Percentiles rank a stretch among this genome's conserved stretches.
phyloP scores from a whole-genome alignment of 202 grass and related monocot genomes.

The Hordeum pubiflorum region DNA sequence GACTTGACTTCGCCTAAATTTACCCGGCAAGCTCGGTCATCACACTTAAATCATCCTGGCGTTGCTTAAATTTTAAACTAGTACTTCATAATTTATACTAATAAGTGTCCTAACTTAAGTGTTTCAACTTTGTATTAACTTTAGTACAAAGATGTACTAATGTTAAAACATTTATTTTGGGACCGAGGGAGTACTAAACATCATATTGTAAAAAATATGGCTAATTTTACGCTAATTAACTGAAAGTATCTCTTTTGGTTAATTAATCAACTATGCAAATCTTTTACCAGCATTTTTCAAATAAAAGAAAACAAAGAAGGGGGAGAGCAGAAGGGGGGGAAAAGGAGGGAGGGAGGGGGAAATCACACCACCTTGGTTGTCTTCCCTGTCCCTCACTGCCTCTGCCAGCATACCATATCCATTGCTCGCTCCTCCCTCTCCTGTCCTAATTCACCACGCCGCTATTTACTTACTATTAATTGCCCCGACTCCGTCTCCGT shows the following conservation, averaged over 20 bases:
- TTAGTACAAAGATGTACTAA: no score
- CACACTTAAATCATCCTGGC: neutral
- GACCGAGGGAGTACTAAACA: no score
- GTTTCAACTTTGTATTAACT: no score
- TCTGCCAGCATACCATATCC: neutral
- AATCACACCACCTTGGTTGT: neutral
- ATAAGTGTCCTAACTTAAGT: no score
- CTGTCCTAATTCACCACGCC: neutral
- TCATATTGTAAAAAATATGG: no score
- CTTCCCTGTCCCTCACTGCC: neutral
- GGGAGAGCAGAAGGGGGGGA: neutral
- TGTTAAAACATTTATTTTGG: no score
- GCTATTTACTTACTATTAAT: constrained; percentile 28
- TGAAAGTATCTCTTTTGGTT: no score
- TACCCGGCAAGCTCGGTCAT: neutral
- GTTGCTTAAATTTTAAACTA: neutral
- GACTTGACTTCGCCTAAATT: neutral
- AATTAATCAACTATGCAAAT: no score
- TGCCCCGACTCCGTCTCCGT: neutral
- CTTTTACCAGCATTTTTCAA: no score
- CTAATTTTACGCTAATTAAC: no score
- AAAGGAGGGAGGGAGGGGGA: neutral
- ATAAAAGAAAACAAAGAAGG: no score
- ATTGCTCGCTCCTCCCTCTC: neutral
- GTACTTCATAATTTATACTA: no score